Percentiles rank a stretch among this genome's conserved stretches.
phyloP scores from a whole-genome alignment of 2,329 filamentous ascomycete species.

The Ilyonectria mors-panacis region DNA sequence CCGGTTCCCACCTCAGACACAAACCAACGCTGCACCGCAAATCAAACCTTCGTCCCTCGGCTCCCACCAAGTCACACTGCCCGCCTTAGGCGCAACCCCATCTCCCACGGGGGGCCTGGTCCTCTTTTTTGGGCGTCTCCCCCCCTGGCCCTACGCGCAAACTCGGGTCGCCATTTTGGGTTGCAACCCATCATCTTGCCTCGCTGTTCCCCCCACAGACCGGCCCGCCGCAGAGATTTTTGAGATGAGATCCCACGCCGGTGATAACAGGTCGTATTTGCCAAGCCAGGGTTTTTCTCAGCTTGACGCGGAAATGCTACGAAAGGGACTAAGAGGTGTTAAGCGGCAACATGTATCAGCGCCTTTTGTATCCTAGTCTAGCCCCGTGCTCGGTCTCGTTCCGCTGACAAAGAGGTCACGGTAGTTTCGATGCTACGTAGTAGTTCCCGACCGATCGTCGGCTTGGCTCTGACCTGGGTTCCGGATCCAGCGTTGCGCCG shows the following conservation, averaged over 20 bases:
- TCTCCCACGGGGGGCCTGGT: constrained; percentile 9
- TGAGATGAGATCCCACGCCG: constrained; percentile 40
- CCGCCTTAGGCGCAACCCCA: constrained; percentile 19
- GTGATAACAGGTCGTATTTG: constrained; percentile 33
- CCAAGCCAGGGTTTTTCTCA: constrained; percentile 6
- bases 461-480: background rate
- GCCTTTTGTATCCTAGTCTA: constrained; percentile 22
- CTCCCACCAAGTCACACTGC: constrained; percentile 5
- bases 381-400: constrained; percentile 21
- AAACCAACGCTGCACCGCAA: constrained; percentile 22
- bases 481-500: background rate
- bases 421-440: background rate
- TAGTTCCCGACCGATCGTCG: constrained; percentile 6
- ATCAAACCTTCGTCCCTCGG: constrained; percentile 22
- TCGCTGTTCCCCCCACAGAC: constrained; percentile 2
- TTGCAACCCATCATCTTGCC: constrained; percentile 23
- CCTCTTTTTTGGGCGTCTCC: background rate
- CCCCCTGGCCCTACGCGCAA: constrained; percentile 1
- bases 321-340: constrained; percentile 25
- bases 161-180: constrained; percentile 13
- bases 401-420: constrained; percentile 12
- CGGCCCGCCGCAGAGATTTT: constrained; percentile 26
- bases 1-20: constrained; percentile 6
- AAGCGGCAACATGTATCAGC: constrained; percentile 22
- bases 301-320: constrained; percentile 6